Base-by-base conservation (phyloP, 495 filamentous ascomycete species). In the Achaetomiella virescens region DNA sequence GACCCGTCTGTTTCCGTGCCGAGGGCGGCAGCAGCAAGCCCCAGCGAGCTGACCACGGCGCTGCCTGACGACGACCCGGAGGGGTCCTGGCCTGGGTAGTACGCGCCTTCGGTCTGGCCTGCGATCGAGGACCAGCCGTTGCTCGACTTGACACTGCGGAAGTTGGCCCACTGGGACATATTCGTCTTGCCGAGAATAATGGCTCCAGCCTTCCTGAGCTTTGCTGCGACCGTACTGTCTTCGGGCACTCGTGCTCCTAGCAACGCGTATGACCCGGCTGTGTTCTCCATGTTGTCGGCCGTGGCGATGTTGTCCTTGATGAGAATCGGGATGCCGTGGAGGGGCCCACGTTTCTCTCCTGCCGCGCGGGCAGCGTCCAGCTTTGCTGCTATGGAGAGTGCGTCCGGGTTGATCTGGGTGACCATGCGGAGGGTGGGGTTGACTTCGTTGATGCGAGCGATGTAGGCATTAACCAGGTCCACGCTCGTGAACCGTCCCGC, bases 221-320 rank as follows among this genome's bases (percentile, higher is more conserved):
- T 77, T 2, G 65, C 58, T 6, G 68, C 76, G 2, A 82, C 60
- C 17, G 68, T 72, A 22, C 76, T 68, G 57, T 83, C 81, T 10
- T 52, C 35, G 27, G 71, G 67, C 9, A 78, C 68, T 46, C 66
- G 73, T n/a, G 78, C 67, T 25, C 79, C 75, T n/a, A 77, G 52
- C 5, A 86, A 66, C 8, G 80, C 72, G 45, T 70, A 84, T 0
- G 82, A 86, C 7, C 84, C 83, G 15, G 81, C 83, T 0, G 66
- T 61, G 40, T 54, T 69, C 62, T 85, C 80, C 84, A 89, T 83
- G 41, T 78, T 75, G 57, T 89, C 87, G 45, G 77, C 77, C 2
- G 81, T 84, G 20, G 80, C 86, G 53, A 89, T 88, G 70, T 87
- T 90, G 62, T 84, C 79, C 68, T 89, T 88, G 65, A 88, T 77